phyloP scores from a whole-genome alignment of 208 protist species.

The Phytomonas francai region DNA sequence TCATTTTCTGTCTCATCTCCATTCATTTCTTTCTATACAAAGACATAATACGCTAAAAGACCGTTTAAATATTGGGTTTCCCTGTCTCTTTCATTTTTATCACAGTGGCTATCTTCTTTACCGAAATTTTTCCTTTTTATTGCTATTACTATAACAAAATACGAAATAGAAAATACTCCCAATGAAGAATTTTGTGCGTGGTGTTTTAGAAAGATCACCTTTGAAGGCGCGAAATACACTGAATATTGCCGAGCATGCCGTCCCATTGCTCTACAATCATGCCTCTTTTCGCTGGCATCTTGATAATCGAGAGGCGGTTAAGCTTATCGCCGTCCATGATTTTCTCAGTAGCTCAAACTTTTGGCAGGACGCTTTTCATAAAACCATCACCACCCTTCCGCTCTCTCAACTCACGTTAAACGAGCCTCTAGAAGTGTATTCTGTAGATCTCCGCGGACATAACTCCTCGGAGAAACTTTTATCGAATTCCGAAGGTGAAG shows the following conservation, averaged over 20 bases:
- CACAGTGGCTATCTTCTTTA: slow-evolving; percentile 10
- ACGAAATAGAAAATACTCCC: not conserved
- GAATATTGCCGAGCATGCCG: slow-evolving; percentile 17
- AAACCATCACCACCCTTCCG: slow-evolving; percentile 33
- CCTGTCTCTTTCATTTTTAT: slow-evolving; percentile 4
- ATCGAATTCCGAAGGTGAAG: slow-evolving; percentile 8
- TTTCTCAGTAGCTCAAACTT: slow-evolving; percentile 41
- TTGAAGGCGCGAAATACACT: slow-evolving; percentile 2
- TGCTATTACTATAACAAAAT: not conserved
- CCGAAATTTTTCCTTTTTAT: slow-evolving; percentile 8
- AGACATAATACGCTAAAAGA: too few relatives aligned
- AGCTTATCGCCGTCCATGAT: slow-evolving; percentile 72
- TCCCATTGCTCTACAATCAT: slow-evolving; percentile 39
- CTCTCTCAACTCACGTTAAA: slow-evolving; percentile 27
- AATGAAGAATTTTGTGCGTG: slow-evolving; percentile 25
- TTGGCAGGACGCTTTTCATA: slow-evolving; percentile 59
- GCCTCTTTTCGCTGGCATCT: slow-evolving; percentile 76
- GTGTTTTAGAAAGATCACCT: slow-evolving; percentile 16
- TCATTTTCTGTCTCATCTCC: slow-evolving; percentile 7
- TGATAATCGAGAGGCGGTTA: slow-evolving; percentile 52
- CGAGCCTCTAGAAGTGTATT: slow-evolving; percentile 71
- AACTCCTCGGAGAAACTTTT: slow-evolving; percentile 32
- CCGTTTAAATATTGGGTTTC: too few relatives aligned
- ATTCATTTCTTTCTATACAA: slow-evolving; percentile 5
- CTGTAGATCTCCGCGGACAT: slow-evolving; percentile 70